Evolutionary conservation across 2,329 filamentous ascomycete species (phyloP).

Genomic region (Fusarium sarcochroum): DNA sequence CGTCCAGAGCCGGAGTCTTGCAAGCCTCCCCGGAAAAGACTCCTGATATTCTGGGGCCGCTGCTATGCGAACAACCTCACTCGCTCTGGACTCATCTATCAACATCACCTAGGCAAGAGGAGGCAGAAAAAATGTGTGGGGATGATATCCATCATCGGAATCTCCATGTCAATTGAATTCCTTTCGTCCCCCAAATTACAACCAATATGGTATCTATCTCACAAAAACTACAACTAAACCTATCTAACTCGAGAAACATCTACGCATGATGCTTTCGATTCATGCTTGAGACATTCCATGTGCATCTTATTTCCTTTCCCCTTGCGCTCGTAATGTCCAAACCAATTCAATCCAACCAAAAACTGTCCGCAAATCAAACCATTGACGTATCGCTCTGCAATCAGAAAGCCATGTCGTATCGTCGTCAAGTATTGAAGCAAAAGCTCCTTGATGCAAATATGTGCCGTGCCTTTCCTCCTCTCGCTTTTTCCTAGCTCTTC

Average conservation of each 20-base stretch:
- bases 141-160: constrained; percentile 13
- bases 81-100: too few relatives aligned
- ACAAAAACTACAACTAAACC: constrained; percentile 44
- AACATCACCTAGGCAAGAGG: background rate
- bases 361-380: constrained; percentile 38
- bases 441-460: constrained; percentile 38
- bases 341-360: constrained; percentile 11
- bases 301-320: constrained; percentile 7
- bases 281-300: constrained; percentile 19
- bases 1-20: constrained; percentile 6
- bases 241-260: constrained; percentile 43
- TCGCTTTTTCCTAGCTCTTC: constrained; percentile 7
- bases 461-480: constrained; percentile 28
- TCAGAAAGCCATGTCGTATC: constrained; percentile 51
- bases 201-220: constrained; percentile 48
- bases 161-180: constrained; percentile 30
- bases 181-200: constrained; percentile 33
- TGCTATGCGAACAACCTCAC: background rate
- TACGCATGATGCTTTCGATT: constrained; percentile 18
- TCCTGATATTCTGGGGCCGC: background rate
- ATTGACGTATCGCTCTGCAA: constrained; percentile 49
- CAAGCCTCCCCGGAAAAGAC: constrained; percentile 11
- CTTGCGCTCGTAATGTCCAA: constrained; percentile 40
- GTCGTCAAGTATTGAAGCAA: constrained; percentile 50
- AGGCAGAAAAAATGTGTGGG: background rate